Evolutionary conservation across 768 basidiomycete genomes (phyloP).

Genomic region (Exidia glandulosa): DNA sequence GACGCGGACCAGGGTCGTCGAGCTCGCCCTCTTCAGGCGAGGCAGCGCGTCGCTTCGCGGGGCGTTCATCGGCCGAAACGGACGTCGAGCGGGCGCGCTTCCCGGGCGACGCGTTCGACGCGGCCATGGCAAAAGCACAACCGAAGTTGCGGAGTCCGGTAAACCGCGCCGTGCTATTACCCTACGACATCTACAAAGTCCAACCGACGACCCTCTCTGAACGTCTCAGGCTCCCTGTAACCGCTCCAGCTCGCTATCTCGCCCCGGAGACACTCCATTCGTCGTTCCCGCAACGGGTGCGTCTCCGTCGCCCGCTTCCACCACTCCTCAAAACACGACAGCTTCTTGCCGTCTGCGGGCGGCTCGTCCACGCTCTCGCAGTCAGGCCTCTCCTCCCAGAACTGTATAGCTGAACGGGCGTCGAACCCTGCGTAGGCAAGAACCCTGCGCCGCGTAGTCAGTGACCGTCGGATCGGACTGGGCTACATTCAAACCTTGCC

Average conservation of each 20-base stretch:
- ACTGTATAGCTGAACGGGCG: constrained; percentile 65
- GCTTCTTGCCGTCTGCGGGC: constrained; percentile 10
- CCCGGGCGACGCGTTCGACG: not conserved
- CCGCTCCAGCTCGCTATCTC: not conserved
- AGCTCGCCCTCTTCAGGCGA: constrained; percentile 78
- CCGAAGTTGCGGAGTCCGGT: too few species aligned
- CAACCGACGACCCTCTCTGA: not conserved
- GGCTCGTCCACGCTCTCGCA: constrained; percentile 26
- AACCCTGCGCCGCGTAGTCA: constrained; percentile 41
- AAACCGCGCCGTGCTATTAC: too few species aligned
- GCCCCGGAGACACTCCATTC: not conserved
- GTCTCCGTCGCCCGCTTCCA: not conserved
- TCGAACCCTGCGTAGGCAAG: constrained; percentile 89
- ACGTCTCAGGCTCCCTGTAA: not conserved
- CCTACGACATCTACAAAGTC: not conserved
- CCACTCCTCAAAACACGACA: not conserved
- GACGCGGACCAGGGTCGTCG: constrained; percentile 37
- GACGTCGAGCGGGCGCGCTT: constrained; percentile 16
- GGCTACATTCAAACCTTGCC: constrained; percentile 41
- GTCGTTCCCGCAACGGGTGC: not conserved
- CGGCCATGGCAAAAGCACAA: too few species aligned
- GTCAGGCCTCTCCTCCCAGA: constrained; percentile 39
- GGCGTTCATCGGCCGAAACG: constrained; percentile 38
- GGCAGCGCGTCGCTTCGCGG: constrained; percentile 39
- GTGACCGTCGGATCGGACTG: not conserved